phyloP scores from a whole-genome alignment of 306 rosid species.

The Sesbania bispinosa region DNA sequence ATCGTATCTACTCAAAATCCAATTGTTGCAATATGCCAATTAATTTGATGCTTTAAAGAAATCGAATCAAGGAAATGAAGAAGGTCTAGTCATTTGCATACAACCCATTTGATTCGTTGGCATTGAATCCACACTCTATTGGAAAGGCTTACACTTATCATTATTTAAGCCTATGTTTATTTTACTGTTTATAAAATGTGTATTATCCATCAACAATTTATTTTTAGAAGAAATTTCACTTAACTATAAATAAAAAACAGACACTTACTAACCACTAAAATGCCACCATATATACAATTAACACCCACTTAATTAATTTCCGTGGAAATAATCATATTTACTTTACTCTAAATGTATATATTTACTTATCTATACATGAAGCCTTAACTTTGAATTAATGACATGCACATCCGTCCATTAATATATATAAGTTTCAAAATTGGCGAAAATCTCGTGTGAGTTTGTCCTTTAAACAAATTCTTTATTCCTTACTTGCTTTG shows the following conservation, averaged over 20 bases:
- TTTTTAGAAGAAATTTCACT: too few species aligned
- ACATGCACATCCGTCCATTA: not conserved
- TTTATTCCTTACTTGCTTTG: conserved; percentile 38
- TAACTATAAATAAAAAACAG: too few species aligned
- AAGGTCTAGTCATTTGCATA: conserved; percentile 32
- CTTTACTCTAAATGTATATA: too few species aligned
- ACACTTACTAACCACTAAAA: too few species aligned
- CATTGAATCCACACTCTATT: conserved; percentile 28
- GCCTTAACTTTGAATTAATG: not conserved
- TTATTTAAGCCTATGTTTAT: too few species aligned
- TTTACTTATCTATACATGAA: too few species aligned
- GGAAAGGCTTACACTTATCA: not conserved
- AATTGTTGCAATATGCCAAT: conserved; percentile 4
- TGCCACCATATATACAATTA: not conserved
- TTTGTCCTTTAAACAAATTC: not conserved
- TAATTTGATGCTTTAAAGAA: conserved; percentile 36
- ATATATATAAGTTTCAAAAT: conserved; percentile 5
- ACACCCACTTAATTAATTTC: too few species aligned
- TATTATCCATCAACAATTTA: too few species aligned
- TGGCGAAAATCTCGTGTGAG: not conserved
- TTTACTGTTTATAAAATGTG: too few species aligned
- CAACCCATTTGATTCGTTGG: conserved; percentile 38
- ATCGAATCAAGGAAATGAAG: conserved; percentile 29
- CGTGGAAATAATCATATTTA: too few species aligned
- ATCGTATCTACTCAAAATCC: conserved; percentile 33